A percentile compares a stretch with the other conserved stretches of the same genome.
Evolutionary conservation across 345 rosid species (phyloP).

Genomic region (Microcos paniculata): DNA sequence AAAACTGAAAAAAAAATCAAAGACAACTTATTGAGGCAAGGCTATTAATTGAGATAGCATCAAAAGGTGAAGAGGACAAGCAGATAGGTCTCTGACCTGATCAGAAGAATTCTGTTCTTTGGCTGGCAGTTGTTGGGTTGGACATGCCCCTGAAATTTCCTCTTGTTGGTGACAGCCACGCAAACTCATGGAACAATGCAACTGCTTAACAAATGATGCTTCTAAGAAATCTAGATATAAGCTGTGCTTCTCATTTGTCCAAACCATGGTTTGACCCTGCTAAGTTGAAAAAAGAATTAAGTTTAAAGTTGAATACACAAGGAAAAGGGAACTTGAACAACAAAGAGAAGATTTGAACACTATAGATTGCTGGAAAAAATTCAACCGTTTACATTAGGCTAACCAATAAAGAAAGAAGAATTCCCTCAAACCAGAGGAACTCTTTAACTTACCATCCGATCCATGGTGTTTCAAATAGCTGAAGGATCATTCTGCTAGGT

Average conservation of each 20-base stretch:
- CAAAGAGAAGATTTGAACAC: neutral
- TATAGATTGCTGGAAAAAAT: neutral
- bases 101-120: slow-evolving; percentile 24
- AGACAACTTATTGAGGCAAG: slow-evolving; percentile 1
- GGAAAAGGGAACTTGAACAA: slow-evolving; percentile 5
- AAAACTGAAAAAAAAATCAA: slow-evolving; percentile 35
- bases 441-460: slow-evolving; percentile 1
- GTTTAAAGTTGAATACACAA: neutral
- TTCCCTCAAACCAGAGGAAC: neutral
- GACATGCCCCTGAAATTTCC: slow-evolving; percentile 21
- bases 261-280: slow-evolving; percentile 47
- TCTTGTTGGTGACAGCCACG: slow-evolving; percentile 17
- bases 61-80: slow-evolving; percentile 7
- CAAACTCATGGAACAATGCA: slow-evolving; percentile 38
- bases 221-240: slow-evolving; percentile 58
- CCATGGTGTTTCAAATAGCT: neutral
- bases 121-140: slow-evolving; percentile 23
- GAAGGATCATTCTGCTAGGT: neutral
- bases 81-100: slow-evolving; percentile 45
- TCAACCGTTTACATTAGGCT: neutral
- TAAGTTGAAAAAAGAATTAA: neutral
- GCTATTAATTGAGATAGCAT: neutral
- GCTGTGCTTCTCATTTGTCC: slow-evolving; percentile 81
- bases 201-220: slow-evolving; percentile 63
- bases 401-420: neutral